Evolutionary conservation across 1,284 basidiomycete genomes (phyloP), one percentile per base, ranked within the genome.

Genomic region (Tranzscheliella williamsii): DNA sequence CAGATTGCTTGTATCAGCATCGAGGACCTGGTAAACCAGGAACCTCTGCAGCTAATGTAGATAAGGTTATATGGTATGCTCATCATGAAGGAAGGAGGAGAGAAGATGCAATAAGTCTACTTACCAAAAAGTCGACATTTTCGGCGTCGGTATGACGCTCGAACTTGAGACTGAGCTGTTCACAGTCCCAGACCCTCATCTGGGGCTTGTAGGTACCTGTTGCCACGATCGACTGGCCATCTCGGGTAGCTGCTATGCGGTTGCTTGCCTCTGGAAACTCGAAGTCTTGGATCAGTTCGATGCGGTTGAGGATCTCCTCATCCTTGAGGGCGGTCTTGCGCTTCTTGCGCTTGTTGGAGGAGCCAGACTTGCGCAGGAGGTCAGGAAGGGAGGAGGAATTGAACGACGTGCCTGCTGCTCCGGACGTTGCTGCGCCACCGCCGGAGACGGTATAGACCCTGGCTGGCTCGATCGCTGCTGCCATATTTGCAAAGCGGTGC

Each of bases 121-220:
- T 84, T 81, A 95, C 91, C 81, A 88, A 83, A 81, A 99, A 98
- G 78, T 99, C 95, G 60, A 98, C 88, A 78, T 97, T 98, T 82
- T 98, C 94, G 7, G 89, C 86, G 73, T 98, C 92, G 1, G 91
- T 89, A 73, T 96, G 92, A 38, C 95, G 84, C 81, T 97, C 92
- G 78, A 96, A 97, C 79, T 99, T 98, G 58, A 91, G 82, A 4
- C 90, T 87, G 24, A 99, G 83, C 77, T 96, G 89, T 76, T 91
- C 88, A 38, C 97, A 81, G 78, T 98, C 95, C 87, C 90, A 99
- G 3, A 94, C 90, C 55, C 90, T 85, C 78, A 98, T 92, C 78
- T 95, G 91, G 2, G 95, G 95, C 80, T 99, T 99, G 81, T 99
- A 99, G 2, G 90, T 91, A 17, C 95, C 95, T 8, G 94, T 98